These are phyloP conservation scores for Penicillium soppii DNA, from an alignment of 495 filamentous ascomycete species.

Conservation along the genomic window DNA sequence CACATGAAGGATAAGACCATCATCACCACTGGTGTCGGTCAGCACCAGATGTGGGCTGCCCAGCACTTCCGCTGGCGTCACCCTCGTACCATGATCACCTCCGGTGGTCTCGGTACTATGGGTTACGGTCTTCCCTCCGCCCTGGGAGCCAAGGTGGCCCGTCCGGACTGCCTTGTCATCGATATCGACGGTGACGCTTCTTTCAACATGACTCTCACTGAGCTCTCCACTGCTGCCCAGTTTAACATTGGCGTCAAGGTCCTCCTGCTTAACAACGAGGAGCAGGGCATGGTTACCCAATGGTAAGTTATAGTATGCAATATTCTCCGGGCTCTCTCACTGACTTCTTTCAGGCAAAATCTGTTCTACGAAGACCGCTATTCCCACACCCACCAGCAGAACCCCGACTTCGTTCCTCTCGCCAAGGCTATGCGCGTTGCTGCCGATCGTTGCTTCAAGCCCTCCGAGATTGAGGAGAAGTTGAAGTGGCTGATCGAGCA, in stretches of 20 bases:
- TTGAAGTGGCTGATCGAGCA: slow-evolving; percentile 86
- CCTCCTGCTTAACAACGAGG: slow-evolving; percentile 91
- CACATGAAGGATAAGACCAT: slow-evolving; percentile 75
- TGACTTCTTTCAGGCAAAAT: slow-evolving; percentile 56
- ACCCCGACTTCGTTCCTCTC: slow-evolving; percentile 84
- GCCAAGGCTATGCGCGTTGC: slow-evolving; percentile 81
- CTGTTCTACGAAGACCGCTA: slow-evolving; percentile 93
- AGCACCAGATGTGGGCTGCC: slow-evolving; percentile 98
- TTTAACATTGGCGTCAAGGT: slow-evolving; percentile 94
- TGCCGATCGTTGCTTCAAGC: slow-evolving; percentile 60
- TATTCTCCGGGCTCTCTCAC: not conserved
- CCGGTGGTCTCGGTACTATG: slow-evolving; percentile 93
- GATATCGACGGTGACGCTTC: slow-evolving; percentile 96
- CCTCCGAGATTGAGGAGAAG: slow-evolving; percentile 70
- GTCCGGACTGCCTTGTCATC: slow-evolving; percentile 81
- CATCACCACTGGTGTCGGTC: slow-evolving; percentile 90
- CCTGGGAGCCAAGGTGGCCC: slow-evolving; percentile 91
- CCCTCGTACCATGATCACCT: slow-evolving; percentile 88
- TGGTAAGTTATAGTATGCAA: slow-evolving; percentile 40
- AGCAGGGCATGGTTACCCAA: slow-evolving; percentile 94
- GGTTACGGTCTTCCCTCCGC: slow-evolving; percentile 89
- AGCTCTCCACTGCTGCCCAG: slow-evolving; percentile 84
- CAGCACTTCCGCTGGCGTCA: slow-evolving; percentile 93
- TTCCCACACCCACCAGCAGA: slow-evolving; percentile 87
- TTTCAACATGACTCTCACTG: slow-evolving; percentile 93